Conservation (phyloP, 345 rosid genomes). For the rapeseed (Brassica napus) region Da-Ae NC_063447.1:18403001-18403500, state of each 20-base stretch:
- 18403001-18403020: constrained; percentile 85
- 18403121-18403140: constrained; percentile 42
- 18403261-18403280: constrained; percentile 96
- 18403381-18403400: constrained; percentile 95
- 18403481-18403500: background rate
- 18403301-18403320: background rate
- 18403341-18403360: constrained; percentile 41
- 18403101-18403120: constrained; percentile 70
- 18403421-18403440: constrained; percentile 61
- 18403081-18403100: constrained; percentile 69
- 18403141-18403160: constrained; percentile 49
- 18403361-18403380: constrained; percentile 94
- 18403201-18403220: constrained; percentile 86
- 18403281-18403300: background rate
- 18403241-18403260: constrained; percentile 96
- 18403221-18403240: constrained; percentile 82
- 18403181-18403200: constrained; percentile 96
- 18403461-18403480: background rate
- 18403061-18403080: constrained; percentile 83
- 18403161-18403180: constrained; percentile 65
- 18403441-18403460: background rate
- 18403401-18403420: constrained; percentile 78
- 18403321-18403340: background rate
- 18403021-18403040: constrained; percentile 66
- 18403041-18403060: constrained; percentile 62